A percentile compares a stretch with the other conserved stretches of the same genome.
These are phyloP conservation scores for Eucalyptus urophylla DNA, from an alignment of 345 rosid genomes.

Conservation along the genomic window DNA sequence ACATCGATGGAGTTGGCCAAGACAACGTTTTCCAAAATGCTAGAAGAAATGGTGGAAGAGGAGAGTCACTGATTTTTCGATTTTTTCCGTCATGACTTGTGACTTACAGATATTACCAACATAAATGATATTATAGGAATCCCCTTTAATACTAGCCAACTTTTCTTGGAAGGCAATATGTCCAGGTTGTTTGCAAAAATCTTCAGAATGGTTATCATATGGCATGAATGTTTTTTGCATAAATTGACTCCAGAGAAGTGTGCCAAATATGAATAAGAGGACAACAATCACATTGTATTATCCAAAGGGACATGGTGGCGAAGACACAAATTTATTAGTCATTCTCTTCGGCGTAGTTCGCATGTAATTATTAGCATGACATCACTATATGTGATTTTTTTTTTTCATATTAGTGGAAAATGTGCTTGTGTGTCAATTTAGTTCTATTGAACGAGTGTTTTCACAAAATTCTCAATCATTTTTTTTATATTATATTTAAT, in stretches of 20 bases:
- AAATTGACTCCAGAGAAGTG: background rate
- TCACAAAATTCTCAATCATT: background rate
- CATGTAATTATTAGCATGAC: background rate
- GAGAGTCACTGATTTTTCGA: background rate
- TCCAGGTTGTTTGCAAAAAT: background rate
- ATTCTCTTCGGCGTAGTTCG: background rate
- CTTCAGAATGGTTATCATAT: background rate
- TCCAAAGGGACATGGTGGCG: background rate
- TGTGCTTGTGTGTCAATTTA: background rate
- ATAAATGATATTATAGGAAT: background rate
- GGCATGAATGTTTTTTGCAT: background rate
- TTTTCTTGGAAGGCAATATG: background rate
- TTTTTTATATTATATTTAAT: background rate
- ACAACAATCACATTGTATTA: background rate
- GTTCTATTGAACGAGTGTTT: background rate
- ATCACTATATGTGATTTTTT: background rate
- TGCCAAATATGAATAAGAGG: background rate
- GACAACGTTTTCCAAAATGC: background rate
- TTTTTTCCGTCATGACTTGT: background rate
- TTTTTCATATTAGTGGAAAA: background rate
- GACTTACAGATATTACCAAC: background rate
- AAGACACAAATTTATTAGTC: background rate
- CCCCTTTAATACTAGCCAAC: background rate
- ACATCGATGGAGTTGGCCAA: background rate
- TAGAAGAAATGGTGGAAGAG: background rate